These are phyloP conservation scores for Glycyrrhiza uralensis DNA, from an alignment of 306 rosid species.

Conservation along the genomic window DNA sequence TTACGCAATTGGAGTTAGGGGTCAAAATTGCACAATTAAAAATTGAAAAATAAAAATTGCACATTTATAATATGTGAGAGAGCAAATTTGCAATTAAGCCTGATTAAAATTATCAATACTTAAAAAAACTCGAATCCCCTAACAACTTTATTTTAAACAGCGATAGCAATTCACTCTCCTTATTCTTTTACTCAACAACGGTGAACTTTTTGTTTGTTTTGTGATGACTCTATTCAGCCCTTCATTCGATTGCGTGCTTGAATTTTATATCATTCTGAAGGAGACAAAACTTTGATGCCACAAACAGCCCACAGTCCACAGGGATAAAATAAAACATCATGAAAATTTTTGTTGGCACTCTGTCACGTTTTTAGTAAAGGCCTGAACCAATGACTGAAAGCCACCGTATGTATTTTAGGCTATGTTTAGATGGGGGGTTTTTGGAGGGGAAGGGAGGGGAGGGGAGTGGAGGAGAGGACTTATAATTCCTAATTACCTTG, in stretches of 20 bases:
- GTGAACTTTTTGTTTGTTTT: slow-evolving; percentile 17
- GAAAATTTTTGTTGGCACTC: slow-evolving; percentile 12
- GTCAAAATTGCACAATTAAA: too few species aligned
- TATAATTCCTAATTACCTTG: too few species aligned
- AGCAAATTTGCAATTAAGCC: too few species aligned
- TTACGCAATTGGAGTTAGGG: too few species aligned
- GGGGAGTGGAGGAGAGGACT: too few species aligned
- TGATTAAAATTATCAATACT: background rate
- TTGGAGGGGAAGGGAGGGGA: too few species aligned
- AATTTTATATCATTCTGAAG: background rate
- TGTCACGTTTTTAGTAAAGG: slow-evolving; percentile 14
- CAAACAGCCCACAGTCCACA: background rate
- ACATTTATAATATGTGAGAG: too few species aligned
- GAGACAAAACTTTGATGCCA: background rate
- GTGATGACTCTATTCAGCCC: slow-evolving; percentile 17
- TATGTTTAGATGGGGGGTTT: too few species aligned
- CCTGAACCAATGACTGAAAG: background rate
- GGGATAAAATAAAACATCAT: slow-evolving; percentile 11
- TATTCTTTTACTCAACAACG: background rate
- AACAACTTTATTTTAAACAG: background rate
- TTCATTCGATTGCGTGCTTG: slow-evolving; percentile 25
- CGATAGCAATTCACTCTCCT: background rate
- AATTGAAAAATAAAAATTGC: too few species aligned
- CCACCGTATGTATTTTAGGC: background rate
- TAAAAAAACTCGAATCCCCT: background rate